Conservation (phyloP, 805 yeast species). For the Candida ulmi region DNA sequence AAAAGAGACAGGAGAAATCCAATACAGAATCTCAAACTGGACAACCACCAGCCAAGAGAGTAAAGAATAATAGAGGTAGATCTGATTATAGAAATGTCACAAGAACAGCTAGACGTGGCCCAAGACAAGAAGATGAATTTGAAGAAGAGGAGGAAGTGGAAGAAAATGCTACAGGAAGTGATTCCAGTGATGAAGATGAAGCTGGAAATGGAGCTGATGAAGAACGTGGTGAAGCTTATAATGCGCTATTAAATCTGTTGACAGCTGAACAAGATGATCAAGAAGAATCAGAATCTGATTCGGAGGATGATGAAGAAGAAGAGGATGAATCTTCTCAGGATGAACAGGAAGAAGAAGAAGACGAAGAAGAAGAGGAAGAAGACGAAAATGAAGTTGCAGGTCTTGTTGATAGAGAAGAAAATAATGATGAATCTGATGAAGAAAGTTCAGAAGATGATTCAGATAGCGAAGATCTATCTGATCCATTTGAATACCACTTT, state of each 20-base stretch:
- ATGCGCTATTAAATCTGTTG: slow-evolving; percentile 60
- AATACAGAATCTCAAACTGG: not conserved
- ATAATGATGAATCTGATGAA: slow-evolving; percentile 18
- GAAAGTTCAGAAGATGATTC: slow-evolving; percentile 24
- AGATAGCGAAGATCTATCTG: slow-evolving; percentile 39
- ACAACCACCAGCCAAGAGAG: slow-evolving; percentile 5
- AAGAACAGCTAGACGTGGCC: slow-evolving; percentile 43
- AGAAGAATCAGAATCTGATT: slow-evolving; percentile 2
- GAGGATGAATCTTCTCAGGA: slow-evolving; percentile 11
- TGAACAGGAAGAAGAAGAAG: slow-evolving; percentile 23
- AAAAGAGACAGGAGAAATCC: slow-evolving; percentile 3
- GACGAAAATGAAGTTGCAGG: slow-evolving; percentile 22
- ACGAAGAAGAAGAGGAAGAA: slow-evolving; percentile 25
- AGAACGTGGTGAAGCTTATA: slow-evolving; percentile 46
- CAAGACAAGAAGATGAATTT: slow-evolving; percentile 13
- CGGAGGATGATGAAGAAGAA: slow-evolving; percentile 8
- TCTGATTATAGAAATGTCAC: slow-evolving; percentile 53
- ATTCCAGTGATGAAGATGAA: not conserved
- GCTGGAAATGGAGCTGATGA: slow-evolving; percentile 13
- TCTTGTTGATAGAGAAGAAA: slow-evolving; percentile 17
- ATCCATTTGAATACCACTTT: slow-evolving; percentile 78
- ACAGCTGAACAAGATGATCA: slow-evolving; percentile 38
- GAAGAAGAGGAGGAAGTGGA: slow-evolving; percentile 11
- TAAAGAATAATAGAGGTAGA: slow-evolving; percentile 43
- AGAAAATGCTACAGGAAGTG: slow-evolving; percentile 1